phyloP scores from a whole-genome alignment of 2,329 filamentous ascomycete genomes.

The Paecilomyces sp. region DNA sequence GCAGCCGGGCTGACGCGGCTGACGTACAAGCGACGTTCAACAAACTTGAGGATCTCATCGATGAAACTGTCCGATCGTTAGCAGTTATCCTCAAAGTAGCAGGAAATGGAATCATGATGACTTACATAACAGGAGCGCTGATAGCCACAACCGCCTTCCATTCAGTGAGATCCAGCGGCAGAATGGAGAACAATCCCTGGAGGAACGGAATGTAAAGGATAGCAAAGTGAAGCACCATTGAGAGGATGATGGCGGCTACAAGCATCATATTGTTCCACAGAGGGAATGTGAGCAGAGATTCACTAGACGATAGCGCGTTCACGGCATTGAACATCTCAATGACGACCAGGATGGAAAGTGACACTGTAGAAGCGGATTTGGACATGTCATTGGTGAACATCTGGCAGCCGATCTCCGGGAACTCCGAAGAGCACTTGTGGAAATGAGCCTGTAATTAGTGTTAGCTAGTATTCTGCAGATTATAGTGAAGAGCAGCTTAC shows the following conservation, averaged over 20 bases:
- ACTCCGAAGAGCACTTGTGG: conserved; percentile 81
- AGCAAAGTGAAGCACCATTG: conserved; percentile 91
- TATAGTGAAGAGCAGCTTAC: conserved; percentile 31
- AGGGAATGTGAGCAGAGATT: conserved; percentile 85
- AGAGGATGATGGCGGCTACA: conserved; percentile 85
- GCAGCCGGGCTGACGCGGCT: conserved; percentile 17
- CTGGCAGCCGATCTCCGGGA: conserved; percentile 80
- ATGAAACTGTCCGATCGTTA: conserved; percentile 52
- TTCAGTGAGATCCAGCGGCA: conserved; percentile 76
- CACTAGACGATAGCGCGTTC: conserved; percentile 93
- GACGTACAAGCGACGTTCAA: conserved; percentile 63
- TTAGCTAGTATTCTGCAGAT: conserved; percentile 7
- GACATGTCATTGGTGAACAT: conserved; percentile 86
- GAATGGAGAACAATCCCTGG: conserved; percentile 81
- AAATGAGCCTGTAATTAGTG: conserved; percentile 59
- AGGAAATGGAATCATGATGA: conserved; percentile 13
- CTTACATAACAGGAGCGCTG: conserved; percentile 88
- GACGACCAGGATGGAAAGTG: conserved; percentile 82
- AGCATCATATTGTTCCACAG: conserved; percentile 99
- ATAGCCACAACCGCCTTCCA: conserved; percentile 89
- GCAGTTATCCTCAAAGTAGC: conserved; percentile 5
- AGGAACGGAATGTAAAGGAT: conserved; percentile 88
- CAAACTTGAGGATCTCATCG: conserved; percentile 73
- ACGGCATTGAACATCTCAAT: conserved; percentile 99
- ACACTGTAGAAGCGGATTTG: conserved; percentile 87